Evolutionary conservation across 306 rosid species (phyloP).

Genomic region (Parietaria judaica): DNA sequence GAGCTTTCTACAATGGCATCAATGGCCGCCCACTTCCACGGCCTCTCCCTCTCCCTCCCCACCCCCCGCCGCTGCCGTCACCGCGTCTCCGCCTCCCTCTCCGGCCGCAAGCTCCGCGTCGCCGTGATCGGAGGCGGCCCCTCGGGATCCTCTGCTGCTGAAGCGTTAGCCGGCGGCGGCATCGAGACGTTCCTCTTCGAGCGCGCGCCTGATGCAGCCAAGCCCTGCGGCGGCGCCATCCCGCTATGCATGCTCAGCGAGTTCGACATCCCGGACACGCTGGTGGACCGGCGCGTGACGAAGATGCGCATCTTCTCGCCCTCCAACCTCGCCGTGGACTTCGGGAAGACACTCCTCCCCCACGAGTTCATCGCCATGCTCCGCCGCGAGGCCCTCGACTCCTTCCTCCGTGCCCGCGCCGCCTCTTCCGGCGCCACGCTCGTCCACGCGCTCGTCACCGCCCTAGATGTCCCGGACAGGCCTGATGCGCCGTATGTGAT

Average conservation of each 20-base stretch:
- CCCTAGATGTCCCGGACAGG: slow-evolving; percentile 42
- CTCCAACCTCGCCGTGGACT: slow-evolving; percentile 78
- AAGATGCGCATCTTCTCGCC: slow-evolving; percentile 75
- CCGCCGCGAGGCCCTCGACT: slow-evolving; percentile 87
- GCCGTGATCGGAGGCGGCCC: slow-evolving; percentile 94
- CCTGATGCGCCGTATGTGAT: slow-evolving; percentile 41
- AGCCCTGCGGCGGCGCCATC: slow-evolving; percentile 97
- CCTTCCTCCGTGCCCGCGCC: slow-evolving; percentile 77
- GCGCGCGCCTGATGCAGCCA: slow-evolving; percentile 53
- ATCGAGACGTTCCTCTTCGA: slow-evolving; percentile 72
- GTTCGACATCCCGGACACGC: slow-evolving; percentile 63
- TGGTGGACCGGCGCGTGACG: slow-evolving; percentile 76
- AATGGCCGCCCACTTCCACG: slow-evolving; percentile 10
- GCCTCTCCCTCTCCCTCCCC: slow-evolving; percentile 16
- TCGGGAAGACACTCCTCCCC: slow-evolving; percentile 63
- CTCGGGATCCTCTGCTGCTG: slow-evolving; percentile 86
- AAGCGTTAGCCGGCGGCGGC: slow-evolving; percentile 72
- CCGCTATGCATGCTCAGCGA: slow-evolving; percentile 90
- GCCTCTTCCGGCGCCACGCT: slow-evolving; percentile 50
- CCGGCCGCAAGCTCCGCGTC: slow-evolving; percentile 72
- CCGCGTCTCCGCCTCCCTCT: slow-evolving; percentile 28
- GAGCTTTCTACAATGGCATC: slow-evolving; percentile 1
- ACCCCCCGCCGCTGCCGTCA: slow-evolving; percentile 13
- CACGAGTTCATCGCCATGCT: slow-evolving; percentile 86
- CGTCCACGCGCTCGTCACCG: slow-evolving; percentile 55